A percentile compares a stretch with the other conserved stretches of the same genome.
Evolutionary conservation across 73 alveolate species (phyloP).

Genomic region (Tetrahymena malaccensis): DNA sequence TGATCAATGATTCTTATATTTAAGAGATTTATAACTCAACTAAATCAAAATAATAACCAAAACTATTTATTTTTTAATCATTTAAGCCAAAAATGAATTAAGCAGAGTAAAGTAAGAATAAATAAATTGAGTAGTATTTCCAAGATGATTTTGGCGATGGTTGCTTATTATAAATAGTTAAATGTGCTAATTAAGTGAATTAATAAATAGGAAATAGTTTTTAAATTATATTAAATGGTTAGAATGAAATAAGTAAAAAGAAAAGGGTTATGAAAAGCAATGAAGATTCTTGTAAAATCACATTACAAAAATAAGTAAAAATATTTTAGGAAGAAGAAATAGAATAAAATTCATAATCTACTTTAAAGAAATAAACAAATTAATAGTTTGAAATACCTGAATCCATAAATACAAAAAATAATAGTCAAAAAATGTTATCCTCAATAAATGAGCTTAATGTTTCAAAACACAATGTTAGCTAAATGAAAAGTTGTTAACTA

Average conservation of each 20-base stretch:
- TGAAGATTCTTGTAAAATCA: neutral
- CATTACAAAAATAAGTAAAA: neutral
- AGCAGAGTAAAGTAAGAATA: neutral
- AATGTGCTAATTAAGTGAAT: neutral
- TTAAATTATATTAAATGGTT: neutral
- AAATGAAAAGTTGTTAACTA: too few species aligned
- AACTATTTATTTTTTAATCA: neutral
- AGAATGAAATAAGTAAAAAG: neutral
- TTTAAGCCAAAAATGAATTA: neutral
- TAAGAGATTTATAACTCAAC: neutral
- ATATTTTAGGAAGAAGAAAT: neutral
- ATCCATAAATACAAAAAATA: too few species aligned
- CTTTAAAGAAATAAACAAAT: neutral
- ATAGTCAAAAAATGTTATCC: neutral
- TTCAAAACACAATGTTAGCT: too few species aligned
- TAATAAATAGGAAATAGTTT: neutral
- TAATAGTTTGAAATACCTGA: neutral
- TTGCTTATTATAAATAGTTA: neutral
- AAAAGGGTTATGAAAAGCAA: neutral
- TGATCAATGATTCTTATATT: neutral
- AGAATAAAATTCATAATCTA: neutral
- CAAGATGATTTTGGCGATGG: neutral
- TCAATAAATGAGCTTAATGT: too few species aligned
- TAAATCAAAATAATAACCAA: neutral
- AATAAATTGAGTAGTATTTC: neutral